Conservation (phyloP, 2,329 filamentous ascomycete species). For the Cladosporium sp. region DNA sequence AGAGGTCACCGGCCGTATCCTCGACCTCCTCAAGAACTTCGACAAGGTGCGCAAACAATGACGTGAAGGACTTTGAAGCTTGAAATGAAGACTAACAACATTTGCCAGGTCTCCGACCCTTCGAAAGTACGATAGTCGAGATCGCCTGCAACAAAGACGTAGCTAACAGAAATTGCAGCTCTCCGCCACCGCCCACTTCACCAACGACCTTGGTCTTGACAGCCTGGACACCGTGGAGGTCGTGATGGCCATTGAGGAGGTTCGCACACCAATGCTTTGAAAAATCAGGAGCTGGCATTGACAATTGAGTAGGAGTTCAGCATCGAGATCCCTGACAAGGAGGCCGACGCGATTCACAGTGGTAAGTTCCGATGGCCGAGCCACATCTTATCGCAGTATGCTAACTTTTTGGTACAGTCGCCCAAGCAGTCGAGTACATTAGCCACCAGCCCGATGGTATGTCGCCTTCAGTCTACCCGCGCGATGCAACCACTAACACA, state of each 20-base stretch:
- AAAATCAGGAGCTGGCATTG: constrained; percentile 46
- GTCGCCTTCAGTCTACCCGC: constrained; percentile 32
- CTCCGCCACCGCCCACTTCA: constrained; percentile 78
- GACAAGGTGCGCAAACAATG: constrained; percentile 69
- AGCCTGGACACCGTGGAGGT: constrained; percentile 98
- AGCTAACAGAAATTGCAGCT: constrained; percentile 57
- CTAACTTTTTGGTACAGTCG: constrained; percentile 54
- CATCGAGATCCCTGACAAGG: constrained; percentile 98
- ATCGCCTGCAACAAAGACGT: background rate
- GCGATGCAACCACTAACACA: constrained; percentile 18
- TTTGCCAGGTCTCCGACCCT: constrained; percentile 56
- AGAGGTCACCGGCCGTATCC: constrained; percentile 87
- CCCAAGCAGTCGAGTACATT: constrained; percentile 94
- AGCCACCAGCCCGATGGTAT: constrained; percentile 85
- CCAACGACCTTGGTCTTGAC: constrained; percentile 95
- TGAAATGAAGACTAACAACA: constrained; percentile 18
- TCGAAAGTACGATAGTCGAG: constrained; percentile 47
- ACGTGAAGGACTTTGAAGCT: constrained; percentile 8
- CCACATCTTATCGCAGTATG: background rate
- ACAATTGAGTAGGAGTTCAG: constrained; percentile 61
- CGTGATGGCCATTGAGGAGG: constrained; percentile 99
- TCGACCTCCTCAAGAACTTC: constrained; percentile 89
- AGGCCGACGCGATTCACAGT: constrained; percentile 89
- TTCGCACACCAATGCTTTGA: constrained; percentile 33
- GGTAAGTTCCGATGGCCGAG: constrained; percentile 53